A percentile compares a stretch with the other conserved stretches of the same genome.
Evolutionary conservation across 2,329 filamentous ascomycete genomes (phyloP).

Genomic region (Neocucurbitaria cava): DNA sequence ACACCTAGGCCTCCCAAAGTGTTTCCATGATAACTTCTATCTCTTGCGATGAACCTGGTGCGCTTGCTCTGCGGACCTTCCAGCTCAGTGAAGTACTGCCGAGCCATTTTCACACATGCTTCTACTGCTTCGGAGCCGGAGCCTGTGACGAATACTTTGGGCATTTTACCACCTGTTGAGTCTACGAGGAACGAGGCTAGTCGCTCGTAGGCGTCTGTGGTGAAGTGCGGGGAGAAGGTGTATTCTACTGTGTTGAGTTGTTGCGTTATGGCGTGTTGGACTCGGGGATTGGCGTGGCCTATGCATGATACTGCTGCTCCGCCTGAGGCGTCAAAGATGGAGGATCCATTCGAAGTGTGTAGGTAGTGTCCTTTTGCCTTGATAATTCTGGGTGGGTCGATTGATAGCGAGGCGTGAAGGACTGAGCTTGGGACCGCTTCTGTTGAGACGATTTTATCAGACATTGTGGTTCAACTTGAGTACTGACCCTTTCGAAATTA

Average conservation of each 20-base stretch:
- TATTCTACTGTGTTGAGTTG: slow-evolving; percentile 67
- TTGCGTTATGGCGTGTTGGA: slow-evolving; percentile 64
- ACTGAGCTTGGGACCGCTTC: slow-evolving; percentile 4
- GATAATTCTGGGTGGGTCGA: slow-evolving; percentile 34
- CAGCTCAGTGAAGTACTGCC: slow-evolving; percentile 69
- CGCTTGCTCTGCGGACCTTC: slow-evolving; percentile 59
- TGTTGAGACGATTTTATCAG: slow-evolving; percentile 1
- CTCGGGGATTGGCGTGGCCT: slow-evolving; percentile 69
- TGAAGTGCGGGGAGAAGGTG: slow-evolving; percentile 65
- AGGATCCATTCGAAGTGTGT: slow-evolving; percentile 39
- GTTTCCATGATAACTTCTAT: slow-evolving; percentile 73
- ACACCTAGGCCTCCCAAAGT: slow-evolving; percentile 70
- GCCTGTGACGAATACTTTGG: slow-evolving; percentile 61
- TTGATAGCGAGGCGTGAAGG: slow-evolving; percentile 8
- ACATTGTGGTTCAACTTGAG: neutral
- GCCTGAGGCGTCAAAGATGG: slow-evolving; percentile 73
- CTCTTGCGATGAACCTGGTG: slow-evolving; percentile 67
- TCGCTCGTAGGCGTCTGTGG: slow-evolving; percentile 60
- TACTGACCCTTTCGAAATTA: neutral
- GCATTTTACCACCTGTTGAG: slow-evolving; percentile 60
- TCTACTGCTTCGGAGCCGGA: slow-evolving; percentile 73
- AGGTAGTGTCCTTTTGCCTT: slow-evolving; percentile 59
- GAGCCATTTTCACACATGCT: slow-evolving; percentile 69
- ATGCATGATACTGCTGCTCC: slow-evolving; percentile 78
- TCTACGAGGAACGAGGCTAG: slow-evolving; percentile 57